These are phyloP conservation scores for Tritrichomonas foetus DNA, from an alignment of 208 protist species.

Conservation along the genomic window DNA sequence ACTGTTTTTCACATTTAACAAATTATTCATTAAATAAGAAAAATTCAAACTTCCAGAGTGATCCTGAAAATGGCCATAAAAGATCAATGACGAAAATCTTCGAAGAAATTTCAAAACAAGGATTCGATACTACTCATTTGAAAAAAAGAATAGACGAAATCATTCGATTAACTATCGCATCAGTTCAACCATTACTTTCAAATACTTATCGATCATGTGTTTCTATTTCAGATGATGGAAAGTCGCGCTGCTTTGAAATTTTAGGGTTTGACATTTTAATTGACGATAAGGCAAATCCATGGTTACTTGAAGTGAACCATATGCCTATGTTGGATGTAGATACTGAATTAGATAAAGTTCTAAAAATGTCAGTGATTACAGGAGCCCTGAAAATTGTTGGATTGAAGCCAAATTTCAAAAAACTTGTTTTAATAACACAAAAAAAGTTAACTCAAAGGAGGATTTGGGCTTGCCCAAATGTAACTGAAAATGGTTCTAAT, in stretches of 20 bases:
- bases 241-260: constrained; percentile 48
- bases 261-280: constrained; percentile 53
- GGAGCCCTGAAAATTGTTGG: background rate
- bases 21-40: constrained; percentile 61
- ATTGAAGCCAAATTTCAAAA: background rate
- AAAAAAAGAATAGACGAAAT: background rate
- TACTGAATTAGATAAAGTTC: background rate
- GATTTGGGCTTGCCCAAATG: too few relatives aligned
- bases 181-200: background rate
- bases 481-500: background rate
- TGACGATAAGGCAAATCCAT: constrained; percentile 48
- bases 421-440: background rate
- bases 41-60: background rate
- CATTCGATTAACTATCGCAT: background rate
- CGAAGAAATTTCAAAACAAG: background rate
- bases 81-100: background rate
- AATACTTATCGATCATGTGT: background rate
- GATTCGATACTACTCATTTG: background rate
- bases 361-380: background rate
- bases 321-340: constrained; percentile 44
- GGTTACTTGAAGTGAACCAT: constrained; percentile 54
- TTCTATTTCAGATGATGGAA: background rate
- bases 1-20: constrained; percentile 54
- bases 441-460: background rate
- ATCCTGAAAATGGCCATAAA: constrained; percentile 4